These are phyloP conservation scores for Boletus reticuloceps DNA, from an alignment of 768 basidiomycete genomes.

Conservation along the genomic window DNA sequence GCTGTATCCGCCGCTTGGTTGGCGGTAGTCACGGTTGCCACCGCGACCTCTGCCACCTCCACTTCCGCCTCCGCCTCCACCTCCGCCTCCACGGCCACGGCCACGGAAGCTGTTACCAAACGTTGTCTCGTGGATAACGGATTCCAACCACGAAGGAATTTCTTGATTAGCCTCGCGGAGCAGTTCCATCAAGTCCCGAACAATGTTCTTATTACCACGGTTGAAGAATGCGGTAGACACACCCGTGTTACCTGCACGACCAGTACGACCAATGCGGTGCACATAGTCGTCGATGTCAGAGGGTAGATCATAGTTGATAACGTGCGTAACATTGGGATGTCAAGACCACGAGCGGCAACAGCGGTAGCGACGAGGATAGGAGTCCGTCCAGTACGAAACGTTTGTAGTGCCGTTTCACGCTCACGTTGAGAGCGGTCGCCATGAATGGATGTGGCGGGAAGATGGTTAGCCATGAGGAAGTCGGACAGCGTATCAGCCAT, in stretches of 20 bases:
- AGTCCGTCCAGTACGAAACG: conserved; percentile 92
- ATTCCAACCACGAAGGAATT: conserved; percentile 87
- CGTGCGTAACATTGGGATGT: conserved; percentile 99
- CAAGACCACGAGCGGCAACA: conserved; percentile 97
- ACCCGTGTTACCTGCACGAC: conserved; percentile 98
- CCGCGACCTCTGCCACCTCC: conserved; percentile 35
- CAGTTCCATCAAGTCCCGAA: conserved; percentile 87
- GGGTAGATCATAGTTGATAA: conserved; percentile 97
- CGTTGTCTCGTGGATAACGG: conserved; percentile 76
- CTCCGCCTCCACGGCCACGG: conserved; percentile 45
- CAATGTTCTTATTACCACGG: conserved; percentile 89
- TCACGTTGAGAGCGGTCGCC: conserved; percentile 98
- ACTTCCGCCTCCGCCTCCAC: conserved; percentile 32
- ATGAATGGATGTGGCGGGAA: conserved; percentile 95
- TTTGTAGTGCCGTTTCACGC: conserved; percentile 92
- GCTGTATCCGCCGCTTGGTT: conserved; percentile 25
- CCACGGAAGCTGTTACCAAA: conserved; percentile 60
- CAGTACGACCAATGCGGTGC: conserved; percentile 96
- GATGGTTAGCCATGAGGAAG: conserved; percentile 79
- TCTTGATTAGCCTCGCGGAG: conserved; percentile 96
- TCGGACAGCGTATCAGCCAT: conserved; percentile 99
- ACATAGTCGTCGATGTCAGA: conserved; percentile 99
- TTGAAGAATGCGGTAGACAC: conserved; percentile 96
- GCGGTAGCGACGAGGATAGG: conserved; percentile 98
- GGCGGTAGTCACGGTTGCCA: conserved; percentile 35